phyloP scores from a whole-genome alignment of 768 basidiomycete species.

The Leccinum longicurvipes region DNA sequence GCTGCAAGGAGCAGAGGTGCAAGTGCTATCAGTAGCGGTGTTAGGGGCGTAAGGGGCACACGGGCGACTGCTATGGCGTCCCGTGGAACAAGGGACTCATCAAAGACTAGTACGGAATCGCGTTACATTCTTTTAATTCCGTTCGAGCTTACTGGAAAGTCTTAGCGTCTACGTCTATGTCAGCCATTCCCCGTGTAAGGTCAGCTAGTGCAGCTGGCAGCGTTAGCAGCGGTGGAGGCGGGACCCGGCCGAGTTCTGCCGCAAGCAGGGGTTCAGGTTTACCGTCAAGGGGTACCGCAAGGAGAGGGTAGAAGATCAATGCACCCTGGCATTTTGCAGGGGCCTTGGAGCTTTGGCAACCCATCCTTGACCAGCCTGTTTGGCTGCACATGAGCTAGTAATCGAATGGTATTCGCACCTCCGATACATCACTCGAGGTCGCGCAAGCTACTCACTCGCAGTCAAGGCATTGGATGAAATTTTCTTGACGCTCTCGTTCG shows the following conservation, averaged over 20 bases:
- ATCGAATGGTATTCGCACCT: background rate
- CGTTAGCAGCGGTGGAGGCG: constrained; percentile 13
- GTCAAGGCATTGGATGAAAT: background rate
- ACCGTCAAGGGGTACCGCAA: constrained; percentile 22
- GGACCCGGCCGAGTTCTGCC: constrained; percentile 23
- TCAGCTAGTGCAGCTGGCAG: constrained; percentile 29
- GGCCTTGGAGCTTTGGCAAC: background rate
- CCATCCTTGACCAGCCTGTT: background rate
- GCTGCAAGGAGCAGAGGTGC: constrained; percentile 43
- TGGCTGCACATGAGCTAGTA: background rate
- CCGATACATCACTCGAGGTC: background rate
- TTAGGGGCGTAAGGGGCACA: constrained; percentile 71
- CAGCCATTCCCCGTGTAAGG: constrained; percentile 20
- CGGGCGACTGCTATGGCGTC: constrained; percentile 42
- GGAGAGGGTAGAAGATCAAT: constrained; percentile 18
- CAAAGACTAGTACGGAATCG: constrained; percentile 36
- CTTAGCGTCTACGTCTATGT: constrained; percentile 15
- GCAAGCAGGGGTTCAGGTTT: constrained; percentile 26
- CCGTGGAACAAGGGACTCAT: constrained; percentile 43
- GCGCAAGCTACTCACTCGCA: constrained; percentile 1
- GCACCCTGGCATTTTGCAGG: background rate
- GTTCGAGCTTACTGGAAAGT: constrained; percentile 3
- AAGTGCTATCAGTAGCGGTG: constrained; percentile 47
- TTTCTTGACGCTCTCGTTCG: background rate
- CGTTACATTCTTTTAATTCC: background rate